phyloP scores from a whole-genome alignment of 768 basidiomycete genomes.

The Mycena galopus region DNA sequence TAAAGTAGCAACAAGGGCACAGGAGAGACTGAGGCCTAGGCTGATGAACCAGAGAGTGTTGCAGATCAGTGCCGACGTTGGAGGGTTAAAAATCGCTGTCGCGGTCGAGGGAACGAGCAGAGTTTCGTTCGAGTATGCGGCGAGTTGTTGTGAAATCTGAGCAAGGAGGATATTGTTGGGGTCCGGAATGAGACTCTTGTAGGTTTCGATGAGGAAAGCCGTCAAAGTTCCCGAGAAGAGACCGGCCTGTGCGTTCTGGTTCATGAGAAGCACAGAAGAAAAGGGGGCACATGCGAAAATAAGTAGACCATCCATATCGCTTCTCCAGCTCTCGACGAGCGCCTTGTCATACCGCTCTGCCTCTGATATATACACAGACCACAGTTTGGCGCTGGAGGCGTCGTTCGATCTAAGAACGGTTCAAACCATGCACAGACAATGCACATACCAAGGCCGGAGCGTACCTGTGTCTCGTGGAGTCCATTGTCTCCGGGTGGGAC shows the following conservation, averaged over 20 bases:
- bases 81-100: neutral
- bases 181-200: conserved; percentile 36
- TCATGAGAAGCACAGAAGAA: no score
- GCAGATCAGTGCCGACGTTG: conserved; percentile 12
- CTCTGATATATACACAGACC: conserved; percentile 11
- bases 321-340: conserved; percentile 12
- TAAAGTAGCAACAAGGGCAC: conserved; percentile 16
- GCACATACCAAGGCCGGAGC: neutral
- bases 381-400: neutral
- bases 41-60: conserved; percentile 22
- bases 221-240: conserved; percentile 41
- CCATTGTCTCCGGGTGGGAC: neutral
- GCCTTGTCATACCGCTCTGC: conserved; percentile 11
- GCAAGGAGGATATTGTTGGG: conserved; percentile 2
- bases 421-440: neutral
- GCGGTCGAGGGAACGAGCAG: neutral
- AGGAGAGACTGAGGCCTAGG: conserved; percentile 12
- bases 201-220: conserved; percentile 42
- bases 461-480: neutral
- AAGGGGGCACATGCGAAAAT: neutral
- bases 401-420: neutral
- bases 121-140: neutral
- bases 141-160: conserved; percentile 1
- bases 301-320: conserved; percentile 5
- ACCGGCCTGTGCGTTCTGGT: conserved; percentile 32